Evolutionary conservation across 139 green algal species (phyloP).

Genomic region (Astrephomene gubernaculifera): DNA sequence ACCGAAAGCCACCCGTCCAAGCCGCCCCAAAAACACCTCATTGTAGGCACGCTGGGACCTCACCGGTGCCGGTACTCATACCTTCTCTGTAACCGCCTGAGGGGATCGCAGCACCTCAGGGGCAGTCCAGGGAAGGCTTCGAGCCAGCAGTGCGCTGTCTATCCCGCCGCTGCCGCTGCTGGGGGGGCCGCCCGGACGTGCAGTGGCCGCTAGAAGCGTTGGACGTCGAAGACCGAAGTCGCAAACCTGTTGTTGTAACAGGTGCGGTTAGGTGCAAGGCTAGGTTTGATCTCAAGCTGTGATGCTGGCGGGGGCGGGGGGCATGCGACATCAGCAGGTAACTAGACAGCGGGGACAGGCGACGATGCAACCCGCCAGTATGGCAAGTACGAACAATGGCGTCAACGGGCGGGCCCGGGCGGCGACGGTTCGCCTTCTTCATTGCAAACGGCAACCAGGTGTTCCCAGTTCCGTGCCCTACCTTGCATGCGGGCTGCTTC

Average conservation of each 20-base stretch:
- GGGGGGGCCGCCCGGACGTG: neutral
- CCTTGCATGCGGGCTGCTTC: conserved; percentile 73
- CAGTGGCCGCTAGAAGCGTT: neutral
- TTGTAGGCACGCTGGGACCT: too few species aligned
- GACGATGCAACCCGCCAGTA: too few species aligned
- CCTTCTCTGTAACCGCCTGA: conserved; percentile 67
- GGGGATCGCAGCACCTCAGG: conserved; percentile 78
- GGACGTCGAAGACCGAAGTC: conserved; percentile 21
- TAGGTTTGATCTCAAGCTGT: conserved; percentile 61
- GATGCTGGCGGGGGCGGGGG: too few species aligned
- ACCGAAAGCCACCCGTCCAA: neutral
- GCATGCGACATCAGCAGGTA: too few species aligned
- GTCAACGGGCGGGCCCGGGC: too few species aligned
- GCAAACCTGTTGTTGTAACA: conserved; percentile 3
- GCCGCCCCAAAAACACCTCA: too few species aligned
- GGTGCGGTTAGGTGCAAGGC: neutral
- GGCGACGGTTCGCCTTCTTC: too few species aligned
- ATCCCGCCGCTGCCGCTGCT: neutral
- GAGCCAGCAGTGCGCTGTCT: conserved; percentile 64
- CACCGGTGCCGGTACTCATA: too few species aligned
- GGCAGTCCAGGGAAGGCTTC: conserved; percentile 79
- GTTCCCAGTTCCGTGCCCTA: conserved; percentile 20
- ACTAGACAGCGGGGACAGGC: too few species aligned
- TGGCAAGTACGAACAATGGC: too few species aligned
- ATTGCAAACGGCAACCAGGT: too few species aligned